Base-by-base conservation (phyloP, 495 filamentous ascomycete genomes). In the Aspergillus bertholletiae region DNA sequence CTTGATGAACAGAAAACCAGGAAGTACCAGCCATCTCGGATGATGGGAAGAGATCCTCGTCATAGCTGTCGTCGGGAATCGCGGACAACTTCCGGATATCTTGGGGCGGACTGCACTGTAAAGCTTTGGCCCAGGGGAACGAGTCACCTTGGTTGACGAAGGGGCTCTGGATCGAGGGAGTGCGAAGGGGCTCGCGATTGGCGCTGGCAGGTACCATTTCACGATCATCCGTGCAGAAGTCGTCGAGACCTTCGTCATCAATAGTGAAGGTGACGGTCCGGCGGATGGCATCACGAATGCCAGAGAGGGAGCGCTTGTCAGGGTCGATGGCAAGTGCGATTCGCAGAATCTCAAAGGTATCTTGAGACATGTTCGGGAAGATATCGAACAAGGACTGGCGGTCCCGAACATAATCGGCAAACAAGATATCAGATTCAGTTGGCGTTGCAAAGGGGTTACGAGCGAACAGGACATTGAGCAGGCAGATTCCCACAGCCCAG, bases 361-460 rank as follows among this genome's bases (percentile, higher is more conserved):
- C 94, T 66, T 95, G 90, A 53, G 93, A 96, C 91, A 98, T 93
- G 69, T 90, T 95, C 24, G 94, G 91, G 71, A 98, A 98, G 64
- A 97, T 90, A 71, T 98, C 94, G 73, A 97, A 97, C 24, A 98
- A 82, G 11, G 90, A 94, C 70, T 97, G 91, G 65, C 87, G 87
- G 75, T 97, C 92, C 49, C 88, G 83, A 53, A 87, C 88, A 70
- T 93, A 98, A 68, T 98, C 94, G 50, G 90, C 75, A 68, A 93
- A 98, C 27, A 98, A 74, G 34, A 90, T 84, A 64, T 98, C 94
- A 34, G 85, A 86, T 72, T 88, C 85, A 13, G 88, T 88, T 9
- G 94, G 94, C 2, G 84, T 87, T 24, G 85, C 89, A 69, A 98
- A 98, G 0, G 94, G 94, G 61, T 98, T 98, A 57, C 92, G 85